These are phyloP conservation scores for Pachyrhizus erosus DNA, from an alignment of 306 rosid species.

Conservation along the genomic window DNA sequence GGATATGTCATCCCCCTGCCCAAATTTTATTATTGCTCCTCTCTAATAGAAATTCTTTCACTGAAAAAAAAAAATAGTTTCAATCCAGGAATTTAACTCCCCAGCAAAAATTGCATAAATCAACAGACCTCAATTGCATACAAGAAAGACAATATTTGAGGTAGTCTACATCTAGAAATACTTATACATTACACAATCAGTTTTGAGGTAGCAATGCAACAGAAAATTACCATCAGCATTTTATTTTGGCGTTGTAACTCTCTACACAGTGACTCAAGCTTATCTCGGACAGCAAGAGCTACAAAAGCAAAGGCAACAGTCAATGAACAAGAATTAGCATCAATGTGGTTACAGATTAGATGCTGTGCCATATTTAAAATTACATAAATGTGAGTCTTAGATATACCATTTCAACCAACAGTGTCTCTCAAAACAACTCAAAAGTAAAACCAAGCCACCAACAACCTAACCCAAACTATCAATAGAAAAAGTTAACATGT, in stretches of 20 bases:
- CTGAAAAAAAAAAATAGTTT: slow-evolving; percentile 8
- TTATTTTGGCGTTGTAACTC: slow-evolving; percentile 97
- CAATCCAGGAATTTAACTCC: slow-evolving; percentile 2
- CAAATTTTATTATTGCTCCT: slow-evolving; percentile 11
- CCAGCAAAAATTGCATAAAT: slow-evolving; percentile 28
- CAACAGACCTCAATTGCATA: slow-evolving; percentile 12
- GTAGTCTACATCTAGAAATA: slow-evolving; percentile 24
- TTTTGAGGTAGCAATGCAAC: slow-evolving; percentile 39
- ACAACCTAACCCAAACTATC: slow-evolving; percentile 12
- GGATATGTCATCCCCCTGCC: slow-evolving; percentile 3
- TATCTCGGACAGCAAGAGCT: slow-evolving; percentile 89
- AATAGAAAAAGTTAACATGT: background rate
- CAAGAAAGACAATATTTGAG: slow-evolving; percentile 15
- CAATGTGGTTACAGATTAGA: slow-evolving; percentile 35
- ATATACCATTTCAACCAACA: slow-evolving; percentile 22
- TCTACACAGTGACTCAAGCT: slow-evolving; percentile 95
- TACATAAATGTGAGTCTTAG: slow-evolving; percentile 16
- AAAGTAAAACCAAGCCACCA: slow-evolving; percentile 9
- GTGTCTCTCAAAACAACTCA: slow-evolving; percentile 33
- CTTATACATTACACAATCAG: slow-evolving; percentile 19
- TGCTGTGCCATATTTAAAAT: slow-evolving; percentile 16
- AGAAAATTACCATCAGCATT: slow-evolving; percentile 80
- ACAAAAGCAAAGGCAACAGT: slow-evolving; percentile 40
- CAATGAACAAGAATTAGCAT: slow-evolving; percentile 30
- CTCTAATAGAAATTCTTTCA: background rate